A percentile compares a stretch with the other conserved stretches of the same genome.
phyloP scores from a whole-genome alignment of 805 yeast species.

The Ogataea methylovora region DNA sequence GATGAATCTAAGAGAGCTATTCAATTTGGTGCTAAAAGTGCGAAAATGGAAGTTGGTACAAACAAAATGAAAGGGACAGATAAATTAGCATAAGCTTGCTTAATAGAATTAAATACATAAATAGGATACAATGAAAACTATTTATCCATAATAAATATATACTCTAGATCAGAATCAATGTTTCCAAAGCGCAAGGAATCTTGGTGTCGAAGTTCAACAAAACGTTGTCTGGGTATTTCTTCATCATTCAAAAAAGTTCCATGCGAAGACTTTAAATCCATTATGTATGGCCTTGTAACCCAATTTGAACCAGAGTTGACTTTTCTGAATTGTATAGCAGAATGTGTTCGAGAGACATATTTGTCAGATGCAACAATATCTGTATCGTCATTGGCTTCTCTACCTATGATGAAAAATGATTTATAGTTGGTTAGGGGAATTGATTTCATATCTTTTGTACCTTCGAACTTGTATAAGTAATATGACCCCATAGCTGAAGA shows the following conservation, averaged over 20 bases:
- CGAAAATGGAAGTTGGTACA: conserved; percentile 81
- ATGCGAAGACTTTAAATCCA: conserved; percentile 22
- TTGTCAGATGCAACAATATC: conserved; percentile 11
- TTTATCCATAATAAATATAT: conserved; percentile 12
- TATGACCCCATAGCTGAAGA: conserved; percentile 6
- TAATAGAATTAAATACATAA: too few species aligned
- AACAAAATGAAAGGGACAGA: conserved; percentile 77
- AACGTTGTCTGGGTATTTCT: conserved; percentile 17
- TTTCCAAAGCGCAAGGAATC: conserved; percentile 22
- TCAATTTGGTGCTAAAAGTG: conserved; percentile 93
- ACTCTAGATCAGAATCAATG: conserved; percentile 14
- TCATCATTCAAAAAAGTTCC: conserved; percentile 23
- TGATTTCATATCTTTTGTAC: conserved; percentile 5
- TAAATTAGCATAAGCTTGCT: too few species aligned
- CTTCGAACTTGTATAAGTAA: conserved; percentile 10
- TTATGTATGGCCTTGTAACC: conserved; percentile 8
- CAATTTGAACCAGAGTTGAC: conserved; percentile 2
- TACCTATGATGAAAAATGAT: conserved; percentile 20
- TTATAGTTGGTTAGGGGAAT: conserved; percentile 14
- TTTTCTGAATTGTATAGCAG: conserved; percentile 22
- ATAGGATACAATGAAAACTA: not conserved
- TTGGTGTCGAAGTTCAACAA: conserved; percentile 16
- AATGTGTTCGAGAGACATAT: conserved; percentile 9
- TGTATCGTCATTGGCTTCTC: conserved; percentile 7
- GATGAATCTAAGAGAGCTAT: conserved; percentile 87